Evolutionary conservation across 1,284 basidiomycete species (phyloP).

Genomic region (Puccinia brachypodii): DNA sequence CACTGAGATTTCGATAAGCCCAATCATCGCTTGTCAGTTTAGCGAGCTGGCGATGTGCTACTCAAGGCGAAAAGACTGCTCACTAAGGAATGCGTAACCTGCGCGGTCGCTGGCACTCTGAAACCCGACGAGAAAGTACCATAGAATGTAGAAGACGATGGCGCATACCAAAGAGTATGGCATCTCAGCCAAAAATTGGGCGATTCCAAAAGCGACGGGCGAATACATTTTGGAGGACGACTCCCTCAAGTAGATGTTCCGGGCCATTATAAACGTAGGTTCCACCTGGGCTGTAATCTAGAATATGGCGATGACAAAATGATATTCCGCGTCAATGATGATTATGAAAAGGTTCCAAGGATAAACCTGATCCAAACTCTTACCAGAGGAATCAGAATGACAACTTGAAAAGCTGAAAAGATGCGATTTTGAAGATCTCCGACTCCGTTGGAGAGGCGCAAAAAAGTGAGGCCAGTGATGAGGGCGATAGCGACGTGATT

Average conservation of each 20-base stretch:
- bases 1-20: slow-evolving; percentile 54
- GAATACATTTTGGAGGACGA: slow-evolving; percentile 68
- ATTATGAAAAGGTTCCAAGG: neutral
- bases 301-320: slow-evolving; percentile 41
- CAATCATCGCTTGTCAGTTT: neutral
- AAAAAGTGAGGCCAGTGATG: slow-evolving; percentile 77
- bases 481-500: slow-evolving; percentile 65
- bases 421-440: slow-evolving; percentile 79
- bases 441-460: slow-evolving; percentile 70
- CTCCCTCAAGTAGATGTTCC: slow-evolving; percentile 70
- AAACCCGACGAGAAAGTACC: slow-evolving; percentile 67
- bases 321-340: slow-evolving; percentile 55
- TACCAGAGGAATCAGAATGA: slow-evolving; percentile 26
- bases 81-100: slow-evolving; percentile 69
- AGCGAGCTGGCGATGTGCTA: neutral
- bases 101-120: slow-evolving; percentile 59
- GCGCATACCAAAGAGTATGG: slow-evolving; percentile 71
- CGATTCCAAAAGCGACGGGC: slow-evolving; percentile 76
- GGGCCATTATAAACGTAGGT: slow-evolving; percentile 79
- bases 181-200: slow-evolving; percentile 77
- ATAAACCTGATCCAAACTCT: slow-evolving; percentile 64
- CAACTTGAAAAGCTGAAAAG: slow-evolving; percentile 63
- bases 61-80: neutral
- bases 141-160: slow-evolving; percentile 71
- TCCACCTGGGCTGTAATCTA: slow-evolving; percentile 76